Evolutionary conservation across 2,329 filamentous ascomycete species (phyloP).

Genomic region (Zasmidium angulare): DNA sequence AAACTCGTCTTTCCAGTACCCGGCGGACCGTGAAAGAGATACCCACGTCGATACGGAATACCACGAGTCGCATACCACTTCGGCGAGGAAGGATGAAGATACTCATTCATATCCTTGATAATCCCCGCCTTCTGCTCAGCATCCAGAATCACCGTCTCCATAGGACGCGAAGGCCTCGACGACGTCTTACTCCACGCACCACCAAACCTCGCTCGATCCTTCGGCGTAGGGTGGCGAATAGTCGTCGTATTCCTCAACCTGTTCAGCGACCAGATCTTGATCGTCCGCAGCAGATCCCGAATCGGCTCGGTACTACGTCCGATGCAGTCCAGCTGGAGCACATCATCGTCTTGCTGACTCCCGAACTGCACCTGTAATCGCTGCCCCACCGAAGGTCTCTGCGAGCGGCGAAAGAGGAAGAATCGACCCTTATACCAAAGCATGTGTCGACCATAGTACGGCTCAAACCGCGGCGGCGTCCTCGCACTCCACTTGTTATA

Average conservation of each 20-base stretch:
- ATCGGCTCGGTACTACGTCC: constrained; percentile 50
- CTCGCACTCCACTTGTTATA: constrained; percentile 51
- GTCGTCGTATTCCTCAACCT: constrained; percentile 46
- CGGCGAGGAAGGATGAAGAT: constrained; percentile 67
- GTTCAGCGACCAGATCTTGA: constrained; percentile 46
- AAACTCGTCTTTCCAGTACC: constrained; percentile 40
- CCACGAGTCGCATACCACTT: constrained; percentile 83
- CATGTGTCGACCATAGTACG: constrained; percentile 47
- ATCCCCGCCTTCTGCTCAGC: constrained; percentile 64
- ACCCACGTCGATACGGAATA: constrained; percentile 82
- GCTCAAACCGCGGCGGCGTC: constrained; percentile 50
- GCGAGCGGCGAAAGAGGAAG: constrained; percentile 43
- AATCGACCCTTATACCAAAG: constrained; percentile 46
- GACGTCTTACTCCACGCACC: constrained; percentile 43
- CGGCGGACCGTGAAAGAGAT: constrained; percentile 72
- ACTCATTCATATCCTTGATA: constrained; percentile 73
- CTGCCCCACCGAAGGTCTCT: constrained; percentile 31
- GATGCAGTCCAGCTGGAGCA: constrained; percentile 47
- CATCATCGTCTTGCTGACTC: constrained; percentile 39
- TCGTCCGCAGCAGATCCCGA: constrained; percentile 46
- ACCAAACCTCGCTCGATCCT: constrained; percentile 37
- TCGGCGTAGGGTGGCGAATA: constrained; percentile 47
- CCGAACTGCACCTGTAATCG: constrained; percentile 26
- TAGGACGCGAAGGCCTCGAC: constrained; percentile 65
- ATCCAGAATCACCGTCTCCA: constrained; percentile 75